Evolutionary conservation across 108 stramenopile genomes (phyloP).

Genomic region (Cyclotella sp.): DNA sequence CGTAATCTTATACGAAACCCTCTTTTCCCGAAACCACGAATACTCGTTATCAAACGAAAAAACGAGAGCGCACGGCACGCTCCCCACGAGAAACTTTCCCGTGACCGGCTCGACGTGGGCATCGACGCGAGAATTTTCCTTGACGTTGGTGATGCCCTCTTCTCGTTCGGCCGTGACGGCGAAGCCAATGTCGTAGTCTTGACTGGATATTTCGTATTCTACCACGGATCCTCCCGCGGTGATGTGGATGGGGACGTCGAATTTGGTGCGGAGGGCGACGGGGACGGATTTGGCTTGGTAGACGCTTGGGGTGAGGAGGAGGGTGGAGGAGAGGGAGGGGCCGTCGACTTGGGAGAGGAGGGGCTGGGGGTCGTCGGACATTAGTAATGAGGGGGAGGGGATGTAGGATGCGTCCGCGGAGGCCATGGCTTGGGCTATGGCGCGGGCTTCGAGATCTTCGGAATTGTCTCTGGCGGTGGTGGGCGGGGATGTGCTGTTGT

Average conservation of each 20-base stretch:
- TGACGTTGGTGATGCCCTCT: conserved; percentile 82
- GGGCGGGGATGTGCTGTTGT: too few relatives aligned
- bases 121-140: conserved; percentile 77
- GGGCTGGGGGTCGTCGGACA: conserved; percentile 56
- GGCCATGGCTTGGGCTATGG: conserved; percentile 83
- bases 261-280: conserved; percentile 66
- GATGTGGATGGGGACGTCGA: conserved; percentile 86
- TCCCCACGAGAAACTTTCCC: conserved; percentile 86
- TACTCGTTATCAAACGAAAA: conserved; percentile 89
- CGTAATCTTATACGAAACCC: conserved; percentile 75
- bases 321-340: conserved; percentile 56
- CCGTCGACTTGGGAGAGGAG: conserved; percentile 83
- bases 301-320: conserved; percentile 56
- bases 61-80: conserved; percentile 79
- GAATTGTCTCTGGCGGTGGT: neutral
- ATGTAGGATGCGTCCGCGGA: conserved; percentile 71
- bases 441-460: conserved; percentile 66
- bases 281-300: conserved; percentile 83
- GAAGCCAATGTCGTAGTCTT: conserved; percentile 79
- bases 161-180: conserved; percentile 87
- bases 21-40: conserved; percentile 90
- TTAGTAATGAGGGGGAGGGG: conserved; percentile 68
- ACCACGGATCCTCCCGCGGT: conserved; percentile 80
- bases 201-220: conserved; percentile 67
- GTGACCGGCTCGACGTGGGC: conserved; percentile 71